phyloP scores from a whole-genome alignment of 129 eudicot genomes.

The Pseudognaphalium luteoalbum region DNA sequence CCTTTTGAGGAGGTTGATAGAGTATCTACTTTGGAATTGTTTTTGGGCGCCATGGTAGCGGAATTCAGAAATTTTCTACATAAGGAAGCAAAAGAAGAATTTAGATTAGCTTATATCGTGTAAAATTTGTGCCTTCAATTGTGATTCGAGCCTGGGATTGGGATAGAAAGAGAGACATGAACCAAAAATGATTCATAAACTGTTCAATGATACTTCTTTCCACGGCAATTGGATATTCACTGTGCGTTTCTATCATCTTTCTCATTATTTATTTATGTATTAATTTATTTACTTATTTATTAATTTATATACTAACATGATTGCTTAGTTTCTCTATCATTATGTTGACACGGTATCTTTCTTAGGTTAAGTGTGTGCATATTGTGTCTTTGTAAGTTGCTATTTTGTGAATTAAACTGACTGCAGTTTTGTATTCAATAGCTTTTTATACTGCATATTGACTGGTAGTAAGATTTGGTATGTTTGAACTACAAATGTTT shows the following conservation, averaged over 20 bases:
- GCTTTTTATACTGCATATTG: neutral
- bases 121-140: slow-evolving; percentile 21
- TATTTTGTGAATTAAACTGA: neutral
- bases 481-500: neutral
- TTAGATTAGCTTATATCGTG: slow-evolving; percentile 23
- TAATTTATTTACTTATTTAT: neutral
- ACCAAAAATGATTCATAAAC: neutral
- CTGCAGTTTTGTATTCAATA: neutral
- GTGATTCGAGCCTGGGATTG: slow-evolving; percentile 31
- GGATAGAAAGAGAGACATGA: slow-evolving; percentile 26
- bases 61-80: slow-evolving; percentile 14
- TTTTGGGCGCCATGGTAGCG: slow-evolving; percentile 20
- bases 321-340: neutral
- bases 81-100: slow-evolving; percentile 12
- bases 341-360: slow-evolving; percentile 3
- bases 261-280: slow-evolving; percentile 11
- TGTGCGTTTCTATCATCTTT: slow-evolving; percentile 5
- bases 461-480: neutral
- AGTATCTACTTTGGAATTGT: neutral
- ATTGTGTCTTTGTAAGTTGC: neutral
- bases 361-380: neutral
- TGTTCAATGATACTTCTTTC: slow-evolving; percentile 11
- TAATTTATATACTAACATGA: neutral
- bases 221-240: slow-evolving; percentile 22
- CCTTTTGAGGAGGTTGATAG: no score